These are phyloP conservation scores for Pterocarpus santalinus DNA, from an alignment of 306 rosid species.

Conservation along the genomic window DNA sequence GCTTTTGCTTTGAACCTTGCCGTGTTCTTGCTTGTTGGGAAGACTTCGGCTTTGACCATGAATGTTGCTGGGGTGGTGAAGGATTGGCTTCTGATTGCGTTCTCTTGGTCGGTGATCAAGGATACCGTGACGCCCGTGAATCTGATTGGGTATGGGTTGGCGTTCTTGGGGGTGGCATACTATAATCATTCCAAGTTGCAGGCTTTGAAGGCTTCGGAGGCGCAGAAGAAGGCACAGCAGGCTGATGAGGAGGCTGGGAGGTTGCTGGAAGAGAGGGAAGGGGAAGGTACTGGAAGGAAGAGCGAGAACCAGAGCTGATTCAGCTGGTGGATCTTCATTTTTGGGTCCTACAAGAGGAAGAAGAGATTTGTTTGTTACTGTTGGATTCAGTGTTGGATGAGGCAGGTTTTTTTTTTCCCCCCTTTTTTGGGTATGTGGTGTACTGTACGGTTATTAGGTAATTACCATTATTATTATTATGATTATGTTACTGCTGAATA, in stretches of 20 bases:
- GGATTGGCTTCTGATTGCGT: constrained; percentile 94
- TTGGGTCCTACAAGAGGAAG: constrained; percentile 8
- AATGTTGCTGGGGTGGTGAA: constrained; percentile 98
- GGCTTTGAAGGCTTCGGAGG: constrained; percentile 88
- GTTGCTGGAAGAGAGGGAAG: constrained; percentile 81
- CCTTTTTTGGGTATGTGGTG: constrained; percentile 46
- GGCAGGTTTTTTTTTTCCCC: constrained; percentile 29
- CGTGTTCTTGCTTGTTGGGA: constrained; percentile 89
- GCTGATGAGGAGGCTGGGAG: constrained; percentile 91
- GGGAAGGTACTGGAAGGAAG: constrained; percentile 73
- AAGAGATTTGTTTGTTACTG: constrained; percentile 5
- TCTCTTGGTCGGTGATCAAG: constrained; percentile 99
- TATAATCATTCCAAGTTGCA: constrained; percentile 94
- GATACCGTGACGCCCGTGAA: constrained; percentile 86
- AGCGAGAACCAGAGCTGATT: constrained; percentile 70
- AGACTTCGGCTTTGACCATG: constrained; percentile 98
- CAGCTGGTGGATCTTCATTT: constrained; percentile 40
- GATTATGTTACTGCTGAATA: constrained; percentile 24
- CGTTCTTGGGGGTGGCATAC: constrained; percentile 86
- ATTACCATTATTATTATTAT: constrained; percentile 27
- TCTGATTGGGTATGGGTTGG: constrained; percentile 85
- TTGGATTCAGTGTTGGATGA: constrained; percentile 37
- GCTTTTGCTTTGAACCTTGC: constrained; percentile 93
- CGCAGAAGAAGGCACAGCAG: constrained; percentile 88
- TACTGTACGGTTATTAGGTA: constrained; percentile 39